Conservation (phyloP, 805 yeast genomes). For the Saturnispora ahearnii region DNA sequence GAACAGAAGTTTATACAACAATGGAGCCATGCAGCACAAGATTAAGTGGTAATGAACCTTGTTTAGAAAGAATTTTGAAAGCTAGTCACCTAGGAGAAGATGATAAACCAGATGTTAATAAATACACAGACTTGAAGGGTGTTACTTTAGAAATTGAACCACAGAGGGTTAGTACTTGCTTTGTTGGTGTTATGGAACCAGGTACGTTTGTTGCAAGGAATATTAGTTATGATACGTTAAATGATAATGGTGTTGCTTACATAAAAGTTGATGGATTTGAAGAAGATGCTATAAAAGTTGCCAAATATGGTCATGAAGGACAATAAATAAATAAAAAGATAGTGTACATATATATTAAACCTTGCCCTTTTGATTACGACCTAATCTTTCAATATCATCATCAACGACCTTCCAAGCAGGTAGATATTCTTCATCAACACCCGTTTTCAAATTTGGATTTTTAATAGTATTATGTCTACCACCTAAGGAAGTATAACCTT, state of each 20-base stretch:
- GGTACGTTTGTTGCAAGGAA: constrained; percentile 78
- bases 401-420: constrained; percentile 56
- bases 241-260: constrained; percentile 55
- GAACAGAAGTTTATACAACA: constrained; percentile 81
- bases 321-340: background rate
- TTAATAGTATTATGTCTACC: constrained; percentile 60
- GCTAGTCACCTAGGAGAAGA: background rate
- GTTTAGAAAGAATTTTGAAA: constrained; percentile 65
- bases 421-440: constrained; percentile 19
- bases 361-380: constrained; percentile 22
- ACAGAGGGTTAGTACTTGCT: constrained; percentile 43
- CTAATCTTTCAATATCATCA: constrained; percentile 48
- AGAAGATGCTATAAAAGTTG: constrained; percentile 55
- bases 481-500: constrained; percentile 87
- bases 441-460: constrained; percentile 49
- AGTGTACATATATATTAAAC: constrained; percentile 3
- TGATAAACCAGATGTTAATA: constrained; percentile 16
- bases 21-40: constrained; percentile 96
- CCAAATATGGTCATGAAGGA: constrained; percentile 56
- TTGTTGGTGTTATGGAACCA: constrained; percentile 91
- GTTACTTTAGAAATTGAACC: background rate
- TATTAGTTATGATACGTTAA: constrained; percentile 47
- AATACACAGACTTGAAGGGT: constrained; percentile 33
- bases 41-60: constrained; percentile 83
- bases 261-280: constrained; percentile 79